These are phyloP conservation scores for Eremothecium sinecaudum DNA, from an alignment of 1,139 yeast genomes.

Conservation along the genomic window DNA sequence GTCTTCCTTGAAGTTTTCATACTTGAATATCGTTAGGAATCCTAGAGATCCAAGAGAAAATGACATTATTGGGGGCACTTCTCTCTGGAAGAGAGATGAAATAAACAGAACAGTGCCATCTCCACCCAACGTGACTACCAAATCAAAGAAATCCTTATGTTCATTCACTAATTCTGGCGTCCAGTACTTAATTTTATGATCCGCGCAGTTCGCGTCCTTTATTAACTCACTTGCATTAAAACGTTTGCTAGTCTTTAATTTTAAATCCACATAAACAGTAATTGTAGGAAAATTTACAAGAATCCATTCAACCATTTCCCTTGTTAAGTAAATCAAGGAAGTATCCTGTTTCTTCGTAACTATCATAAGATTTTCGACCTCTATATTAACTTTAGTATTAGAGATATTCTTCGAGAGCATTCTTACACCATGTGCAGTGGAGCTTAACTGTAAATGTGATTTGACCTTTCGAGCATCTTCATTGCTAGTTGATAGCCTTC, in stretches of 20 bases:
- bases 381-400: conserved; percentile 63
- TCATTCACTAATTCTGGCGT: conserved; percentile 45
- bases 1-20: conserved; percentile 54
- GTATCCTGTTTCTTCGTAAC: conserved; percentile 83
- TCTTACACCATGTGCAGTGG: conserved; percentile 81
- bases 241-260: conserved; percentile 50
- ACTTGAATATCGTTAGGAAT: conserved; percentile 67
- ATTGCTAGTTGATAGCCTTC: conserved; percentile 17
- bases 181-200: conserved; percentile 54
- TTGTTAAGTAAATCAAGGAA: conserved; percentile 59
- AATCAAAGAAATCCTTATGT: conserved; percentile 51
- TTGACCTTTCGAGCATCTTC: conserved; percentile 24
- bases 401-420: conserved; percentile 66
- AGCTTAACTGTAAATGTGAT: conserved; percentile 67
- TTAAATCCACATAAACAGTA: conserved; percentile 60
- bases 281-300: conserved; percentile 41
- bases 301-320: conserved; percentile 74
- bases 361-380: conserved; percentile 61
- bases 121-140: conserved; percentile 77
- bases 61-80: conserved; percentile 82
- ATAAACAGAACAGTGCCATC: conserved; percentile 85
- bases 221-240: conserved; percentile 43
- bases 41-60: conserved; percentile 78
- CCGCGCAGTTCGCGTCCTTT: conserved; percentile 22
- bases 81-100: conserved; percentile 65